These are phyloP conservation scores for Colletotrichum magnum DNA, from an alignment of 2,329 filamentous ascomycete genomes.

Conservation along the genomic window DNA sequence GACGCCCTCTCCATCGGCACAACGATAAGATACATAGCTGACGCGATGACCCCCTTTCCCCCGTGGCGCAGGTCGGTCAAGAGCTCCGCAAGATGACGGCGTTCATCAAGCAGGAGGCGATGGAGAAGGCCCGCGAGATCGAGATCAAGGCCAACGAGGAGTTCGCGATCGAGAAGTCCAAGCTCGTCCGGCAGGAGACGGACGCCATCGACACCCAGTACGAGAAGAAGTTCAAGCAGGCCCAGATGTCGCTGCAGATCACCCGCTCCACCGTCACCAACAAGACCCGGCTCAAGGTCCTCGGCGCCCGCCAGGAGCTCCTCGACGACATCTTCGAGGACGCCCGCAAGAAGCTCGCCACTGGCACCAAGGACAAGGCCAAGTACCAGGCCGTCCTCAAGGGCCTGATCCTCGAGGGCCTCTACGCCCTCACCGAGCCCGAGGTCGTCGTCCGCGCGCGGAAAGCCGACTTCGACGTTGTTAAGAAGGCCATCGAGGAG, in stretches of 20 bases:
- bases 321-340: constrained; percentile 91
- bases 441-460: constrained; percentile 82
- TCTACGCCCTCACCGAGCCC: constrained; percentile 88
- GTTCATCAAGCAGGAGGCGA: constrained; percentile 99
- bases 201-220: constrained; percentile 92
- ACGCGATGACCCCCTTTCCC: constrained; percentile 6
- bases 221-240: constrained; percentile 99
- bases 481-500: constrained; percentile 83
- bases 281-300: constrained; percentile 92
- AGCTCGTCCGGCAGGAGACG: constrained; percentile 96
- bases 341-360: constrained; percentile 78
- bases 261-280: constrained; percentile 96
- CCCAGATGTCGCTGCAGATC: constrained; percentile 98
- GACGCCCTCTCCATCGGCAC: background rate
- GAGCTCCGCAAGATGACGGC: constrained; percentile 99
- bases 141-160: constrained; percentile 99
- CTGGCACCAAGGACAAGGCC: constrained; percentile 75
- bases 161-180: constrained; percentile 98
- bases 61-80: constrained; percentile 81
- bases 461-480: constrained; percentile 82
- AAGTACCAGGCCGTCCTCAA: constrained; percentile 85
- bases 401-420: constrained; percentile 87
- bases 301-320: constrained; percentile 89
- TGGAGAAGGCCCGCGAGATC: constrained; percentile 97
- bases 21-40: background rate